phyloP scores from a whole-genome alignment of 2,329 filamentous ascomycete species.

The Fusarium siculi region DNA sequence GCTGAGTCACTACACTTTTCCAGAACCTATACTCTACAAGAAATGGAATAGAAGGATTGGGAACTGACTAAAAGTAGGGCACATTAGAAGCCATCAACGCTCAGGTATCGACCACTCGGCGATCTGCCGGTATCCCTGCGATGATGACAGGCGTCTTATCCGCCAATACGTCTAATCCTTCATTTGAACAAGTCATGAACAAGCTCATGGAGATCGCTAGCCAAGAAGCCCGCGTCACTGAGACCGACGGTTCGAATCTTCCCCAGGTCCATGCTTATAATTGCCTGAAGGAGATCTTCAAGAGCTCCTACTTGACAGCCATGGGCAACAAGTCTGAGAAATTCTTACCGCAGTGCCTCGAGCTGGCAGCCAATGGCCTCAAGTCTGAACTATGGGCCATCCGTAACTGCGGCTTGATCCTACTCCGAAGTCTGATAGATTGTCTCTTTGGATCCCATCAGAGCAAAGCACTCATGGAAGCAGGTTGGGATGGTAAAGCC shows the following conservation, averaged over 20 bases:
- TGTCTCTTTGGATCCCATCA: constrained; percentile 80
- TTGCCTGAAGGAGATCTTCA: constrained; percentile 91
- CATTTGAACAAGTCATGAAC: constrained; percentile 72
- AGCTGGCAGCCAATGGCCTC: constrained; percentile 82
- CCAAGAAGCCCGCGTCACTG: constrained; percentile 61
- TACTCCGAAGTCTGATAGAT: constrained; percentile 87
- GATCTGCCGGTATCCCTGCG: constrained; percentile 91
- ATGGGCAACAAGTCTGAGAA: constrained; percentile 78
- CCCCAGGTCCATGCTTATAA: constrained; percentile 96
- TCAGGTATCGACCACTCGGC: constrained; percentile 83
- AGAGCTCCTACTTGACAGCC: constrained; percentile 78
- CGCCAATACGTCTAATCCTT: constrained; percentile 67
- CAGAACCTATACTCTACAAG: background rate
- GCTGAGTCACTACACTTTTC: too few relatives aligned
- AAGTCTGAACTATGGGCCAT: constrained; percentile 91
- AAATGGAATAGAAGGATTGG: background rate
- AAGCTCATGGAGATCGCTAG: constrained; percentile 70
- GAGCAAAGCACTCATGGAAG: constrained; percentile 70
- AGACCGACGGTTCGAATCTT: constrained; percentile 73
- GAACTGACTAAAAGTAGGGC: constrained; percentile 54
- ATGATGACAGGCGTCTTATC: constrained; percentile 84
- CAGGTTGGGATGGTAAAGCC: constrained; percentile 71
- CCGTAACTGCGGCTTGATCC: constrained; percentile 89
- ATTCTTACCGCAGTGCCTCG: constrained; percentile 78
- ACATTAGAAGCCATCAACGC: constrained; percentile 76